Percentiles rank a stretch among this genome's conserved stretches.
These are phyloP conservation scores for Peniophora sp. DNA, from an alignment of 1,284 basidiomycete genomes.

Conservation along the genomic window DNA sequence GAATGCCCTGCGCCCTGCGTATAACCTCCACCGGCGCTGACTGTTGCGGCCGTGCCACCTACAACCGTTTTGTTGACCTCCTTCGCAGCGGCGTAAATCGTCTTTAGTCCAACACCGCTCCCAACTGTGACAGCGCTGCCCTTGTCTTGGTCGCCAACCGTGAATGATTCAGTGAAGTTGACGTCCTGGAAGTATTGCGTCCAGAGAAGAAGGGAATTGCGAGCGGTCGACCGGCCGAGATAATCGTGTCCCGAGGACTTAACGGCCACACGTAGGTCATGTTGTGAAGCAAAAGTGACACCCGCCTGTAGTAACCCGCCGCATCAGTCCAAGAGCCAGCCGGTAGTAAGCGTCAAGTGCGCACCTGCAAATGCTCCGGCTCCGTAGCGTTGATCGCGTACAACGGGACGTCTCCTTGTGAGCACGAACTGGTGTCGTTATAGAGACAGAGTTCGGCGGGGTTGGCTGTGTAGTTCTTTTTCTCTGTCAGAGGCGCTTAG, in stretches of 20 bases:
- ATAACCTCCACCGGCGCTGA: conserved; percentile 22
- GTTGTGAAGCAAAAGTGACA: no score
- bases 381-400: conserved; percentile 16
- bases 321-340: no score
- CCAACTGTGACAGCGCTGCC: conserved; percentile 22
- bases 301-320: no score
- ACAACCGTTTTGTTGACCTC: conserved; percentile 18
- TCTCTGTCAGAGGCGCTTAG: background rate
- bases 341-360: no score
- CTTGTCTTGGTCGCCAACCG: conserved; percentile 6
- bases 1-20: conserved; percentile 25
- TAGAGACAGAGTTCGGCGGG: conserved; percentile 14
- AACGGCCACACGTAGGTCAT: no score
- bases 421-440: conserved; percentile 13
- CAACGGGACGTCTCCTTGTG: conserved; percentile 15
- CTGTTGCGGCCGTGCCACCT: conserved; percentile 20
- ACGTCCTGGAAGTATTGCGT: conserved; percentile 15
- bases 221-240: conserved; percentile 24
- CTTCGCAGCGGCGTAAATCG: conserved; percentile 17
- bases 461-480: conserved; percentile 5
- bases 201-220: conserved; percentile 19
- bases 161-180: conserved; percentile 20
- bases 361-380: conserved; percentile 14
- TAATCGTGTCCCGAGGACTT: conserved; percentile 25
- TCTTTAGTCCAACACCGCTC: conserved; percentile 19